A percentile compares a stretch with the other conserved stretches of the same genome.
Evolutionary conservation across 2,329 filamentous ascomycete species (phyloP).

Genomic region (Didymella keratinophila): DNA sequence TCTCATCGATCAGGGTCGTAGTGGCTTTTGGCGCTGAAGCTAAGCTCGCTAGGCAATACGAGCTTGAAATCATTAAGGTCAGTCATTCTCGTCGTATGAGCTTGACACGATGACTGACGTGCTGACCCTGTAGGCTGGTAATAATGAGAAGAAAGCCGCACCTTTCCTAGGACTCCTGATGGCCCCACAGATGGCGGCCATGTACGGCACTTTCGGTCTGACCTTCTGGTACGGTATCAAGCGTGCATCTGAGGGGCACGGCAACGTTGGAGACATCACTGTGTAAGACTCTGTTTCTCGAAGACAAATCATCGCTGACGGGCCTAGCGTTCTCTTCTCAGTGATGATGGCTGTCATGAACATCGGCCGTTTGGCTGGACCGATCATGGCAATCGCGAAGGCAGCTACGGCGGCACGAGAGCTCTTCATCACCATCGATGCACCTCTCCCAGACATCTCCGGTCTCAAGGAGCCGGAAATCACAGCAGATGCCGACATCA

Average conservation of each 20-base stretch:
- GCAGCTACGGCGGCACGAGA: constrained; percentile 48
- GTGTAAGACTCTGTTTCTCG: constrained; percentile 29
- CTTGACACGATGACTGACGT: background rate
- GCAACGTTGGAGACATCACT: constrained; percentile 44
- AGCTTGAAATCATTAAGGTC: constrained; percentile 34
- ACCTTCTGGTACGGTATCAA: constrained; percentile 52
- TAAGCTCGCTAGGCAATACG: constrained; percentile 44
- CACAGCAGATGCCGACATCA: constrained; percentile 45
- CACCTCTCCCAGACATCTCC: constrained; percentile 35
- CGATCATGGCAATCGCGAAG: constrained; percentile 47
- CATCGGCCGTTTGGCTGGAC: constrained; percentile 41
- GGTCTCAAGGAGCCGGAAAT: constrained; percentile 49
- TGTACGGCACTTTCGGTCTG: constrained; percentile 50
- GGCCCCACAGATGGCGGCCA: constrained; percentile 44
- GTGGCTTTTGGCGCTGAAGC: constrained; percentile 50
- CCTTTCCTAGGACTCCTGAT: constrained; percentile 48
- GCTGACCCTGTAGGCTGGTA: constrained; percentile 23
- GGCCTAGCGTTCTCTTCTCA: constrained; percentile 47
- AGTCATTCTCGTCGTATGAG: background rate
- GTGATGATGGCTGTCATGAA: constrained; percentile 50
- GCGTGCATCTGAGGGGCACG: constrained; percentile 42
- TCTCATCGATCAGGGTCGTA: constrained; percentile 49
- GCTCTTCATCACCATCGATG: constrained; percentile 49
- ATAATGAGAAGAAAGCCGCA: constrained; percentile 37
- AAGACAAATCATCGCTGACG: background rate